Base-by-base conservation (phyloP, 1,284 basidiomycete species). In the Ganoderma boninense region DNA sequence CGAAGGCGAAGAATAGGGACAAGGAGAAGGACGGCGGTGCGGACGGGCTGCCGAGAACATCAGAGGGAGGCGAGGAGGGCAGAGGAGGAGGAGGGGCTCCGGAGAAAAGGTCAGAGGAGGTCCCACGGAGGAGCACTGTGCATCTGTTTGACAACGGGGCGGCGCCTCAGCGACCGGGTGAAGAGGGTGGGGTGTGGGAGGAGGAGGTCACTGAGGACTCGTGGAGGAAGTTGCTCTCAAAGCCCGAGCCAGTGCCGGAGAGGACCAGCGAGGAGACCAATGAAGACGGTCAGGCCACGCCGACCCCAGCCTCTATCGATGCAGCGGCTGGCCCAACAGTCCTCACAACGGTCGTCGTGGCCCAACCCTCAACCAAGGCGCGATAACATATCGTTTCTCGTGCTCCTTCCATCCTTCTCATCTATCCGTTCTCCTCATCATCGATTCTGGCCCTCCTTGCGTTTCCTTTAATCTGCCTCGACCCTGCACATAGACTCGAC, bases 121-220 rank as follows among this genome's bases (percentile, higher is more conserved):
- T 44, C 29, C 29, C 42, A 44, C 64, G 54, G 20, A 43, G 65
- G 26, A 18, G 14, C 29, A 61, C 42, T 10, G 63, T 54, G 26
- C 73, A 74, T 59, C 59, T 70, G 13, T 70, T 69, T 46, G 69
- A 69, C 0, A 49, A 35, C 10, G 56, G 52, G 16, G 49, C 52
- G 20, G 52, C 35, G 1, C 44, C 26, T 35, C 69, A 46, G 20
- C 18, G 6, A 2, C 23, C 49, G 16, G 62, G 61, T 13, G 64
- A 18, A 1, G 74, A 73, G 32, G 75, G 72, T 23, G 69, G 73
- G 8, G 74, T 73, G 23, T 74, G 75, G 74, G 74, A 73, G 67
- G 74, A 75, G 54, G 73, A 70, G 64, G 66, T 74, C 40, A 61
- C 70, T 20, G 66, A 65, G 64, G 71, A 73, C 26, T 69, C 71